These are phyloP conservation scores for Wickerhamiella cacticola DNA, from an alignment of 805 yeast species.

Conservation along the genomic window DNA sequence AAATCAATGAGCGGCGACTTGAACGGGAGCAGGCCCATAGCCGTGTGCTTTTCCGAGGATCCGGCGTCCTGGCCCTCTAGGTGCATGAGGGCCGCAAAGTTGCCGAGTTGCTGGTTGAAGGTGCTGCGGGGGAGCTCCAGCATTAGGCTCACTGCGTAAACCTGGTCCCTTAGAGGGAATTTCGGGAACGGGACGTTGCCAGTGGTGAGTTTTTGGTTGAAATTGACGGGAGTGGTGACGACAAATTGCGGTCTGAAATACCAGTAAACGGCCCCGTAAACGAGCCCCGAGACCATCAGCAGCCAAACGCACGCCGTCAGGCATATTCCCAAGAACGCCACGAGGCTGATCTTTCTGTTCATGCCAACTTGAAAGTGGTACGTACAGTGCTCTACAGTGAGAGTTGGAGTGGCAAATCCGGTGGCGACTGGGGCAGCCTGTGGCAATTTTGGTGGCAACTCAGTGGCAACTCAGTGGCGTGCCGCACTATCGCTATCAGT, in stretches of 20 bases:
- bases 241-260: slow-evolving; percentile 16
- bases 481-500: no score
- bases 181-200: slow-evolving; percentile 10
- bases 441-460: no score
- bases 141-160: slow-evolving; percentile 24
- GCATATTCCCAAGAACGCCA: slow-evolving; percentile 8
- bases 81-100: slow-evolving; percentile 25
- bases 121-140: slow-evolving; percentile 27
- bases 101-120: slow-evolving; percentile 26
- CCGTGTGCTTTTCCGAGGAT: slow-evolving; percentile 11
- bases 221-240: slow-evolving; percentile 15
- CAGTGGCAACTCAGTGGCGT: no score
- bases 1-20: slow-evolving; percentile 23
- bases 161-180: slow-evolving; percentile 19
- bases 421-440: no score
- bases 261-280: slow-evolving; percentile 13
- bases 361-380: no score
- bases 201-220: not conserved
- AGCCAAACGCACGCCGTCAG: slow-evolving; percentile 9
- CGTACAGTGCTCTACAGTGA: no score
- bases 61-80: slow-evolving; percentile 15
- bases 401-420: no score
- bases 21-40: slow-evolving; percentile 28
- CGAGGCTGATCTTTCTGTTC: slow-evolving; percentile 3
- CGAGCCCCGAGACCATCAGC: not conserved